Evolutionary conservation across 176 grass and related monocot genomes (phyloP), one percentile per base, ranked within the genome.

Genomic region (Lolium rigidum): DNA sequence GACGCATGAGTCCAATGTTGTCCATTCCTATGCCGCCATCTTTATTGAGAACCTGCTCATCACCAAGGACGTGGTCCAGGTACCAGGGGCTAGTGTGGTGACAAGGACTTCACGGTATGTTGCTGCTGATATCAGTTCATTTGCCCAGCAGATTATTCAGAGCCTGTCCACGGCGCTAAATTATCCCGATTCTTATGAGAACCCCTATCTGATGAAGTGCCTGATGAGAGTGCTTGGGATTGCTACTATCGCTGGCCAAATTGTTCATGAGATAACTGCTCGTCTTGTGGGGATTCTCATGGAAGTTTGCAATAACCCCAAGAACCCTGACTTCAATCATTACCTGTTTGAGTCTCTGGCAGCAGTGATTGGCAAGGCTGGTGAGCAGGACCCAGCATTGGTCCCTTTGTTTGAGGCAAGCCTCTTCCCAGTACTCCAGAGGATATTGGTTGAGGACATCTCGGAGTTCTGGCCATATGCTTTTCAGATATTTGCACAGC

Each of bases 391-490:
- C 50, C 89, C 92, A 56, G 14, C 87, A 49, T 67, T 98, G 28
- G 68, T 98, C 58, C 87, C 69, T 54, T 48, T 82, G 25, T 98
- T 98, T 87, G 96, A 98, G 80, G 86, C 90, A 15, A 84, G 82
- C 68, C 82, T 95, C 65, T 98, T 98, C 82, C 96, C 91, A 22
- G 93, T 91, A 13, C 90, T 98, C 56, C 91, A 98, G 88, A 95
- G 93, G 76, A 98, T 98, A 67, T 89, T 98, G 82, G 96, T 90
- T 43, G 84, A 98, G 35, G 96, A 98, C 72, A 95, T 98, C 74
- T 84, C 90, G 70, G 96, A 98, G 90, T 98, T 98, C 86, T 98
- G 96, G 96, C 87, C 96, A 35, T 98, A 98, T 76, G 90, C 90
- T 17, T 95, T 98, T 82, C 93, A 98, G 84, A 95, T 98, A 94